phyloP scores from a whole-genome alignment of 1,284 basidiomycete species.

The Papiliotrema terrestris region DNA sequence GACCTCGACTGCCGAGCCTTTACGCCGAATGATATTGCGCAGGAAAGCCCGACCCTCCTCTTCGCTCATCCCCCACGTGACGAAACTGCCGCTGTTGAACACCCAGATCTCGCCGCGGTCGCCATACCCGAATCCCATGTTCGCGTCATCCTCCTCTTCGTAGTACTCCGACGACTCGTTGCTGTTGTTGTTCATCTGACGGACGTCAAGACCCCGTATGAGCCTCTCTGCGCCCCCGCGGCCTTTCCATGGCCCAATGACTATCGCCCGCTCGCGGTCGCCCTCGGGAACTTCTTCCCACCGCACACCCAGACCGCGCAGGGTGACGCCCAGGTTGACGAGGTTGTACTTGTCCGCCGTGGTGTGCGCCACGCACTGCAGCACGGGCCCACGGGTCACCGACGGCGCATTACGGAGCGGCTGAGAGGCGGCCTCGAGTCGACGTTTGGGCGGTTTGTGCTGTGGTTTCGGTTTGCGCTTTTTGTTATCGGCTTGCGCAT shows the following conservation, averaged over 20 bases:
- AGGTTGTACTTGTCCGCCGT: conserved; percentile 48
- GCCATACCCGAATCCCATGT: conserved; percentile 51
- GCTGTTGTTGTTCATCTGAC: conserved; percentile 45
- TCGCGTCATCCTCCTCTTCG: conserved; percentile 49
- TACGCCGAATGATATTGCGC: conserved; percentile 57
- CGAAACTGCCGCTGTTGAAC: conserved; percentile 77
- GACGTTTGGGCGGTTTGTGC: conserved; percentile 47
- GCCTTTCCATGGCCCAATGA: conserved; percentile 48
- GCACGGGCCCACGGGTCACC: conserved; percentile 44
- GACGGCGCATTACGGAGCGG: conserved; percentile 44
- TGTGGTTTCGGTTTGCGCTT: conserved; percentile 13
- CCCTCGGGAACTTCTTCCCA: conserved; percentile 48
- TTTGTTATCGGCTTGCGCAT: not conserved
- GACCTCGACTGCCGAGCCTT: conserved; percentile 58
- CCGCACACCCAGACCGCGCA: conserved; percentile 35
- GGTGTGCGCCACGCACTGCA: conserved; percentile 49
- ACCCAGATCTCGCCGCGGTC: conserved; percentile 80
- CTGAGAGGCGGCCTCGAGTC: conserved; percentile 47
- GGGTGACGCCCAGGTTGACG: conserved; percentile 27
- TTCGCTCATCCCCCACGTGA: conserved; percentile 83
- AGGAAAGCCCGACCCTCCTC: conserved; percentile 69
- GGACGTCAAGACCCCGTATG: conserved; percentile 36
- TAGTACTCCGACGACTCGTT: too few species aligned
- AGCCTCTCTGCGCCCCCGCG: conserved; percentile 40
- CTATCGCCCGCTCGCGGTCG: conserved; percentile 42